Base-by-base conservation (phyloP, 139 green algal species). In the Chlamydomonas sphaeroides region DNA sequence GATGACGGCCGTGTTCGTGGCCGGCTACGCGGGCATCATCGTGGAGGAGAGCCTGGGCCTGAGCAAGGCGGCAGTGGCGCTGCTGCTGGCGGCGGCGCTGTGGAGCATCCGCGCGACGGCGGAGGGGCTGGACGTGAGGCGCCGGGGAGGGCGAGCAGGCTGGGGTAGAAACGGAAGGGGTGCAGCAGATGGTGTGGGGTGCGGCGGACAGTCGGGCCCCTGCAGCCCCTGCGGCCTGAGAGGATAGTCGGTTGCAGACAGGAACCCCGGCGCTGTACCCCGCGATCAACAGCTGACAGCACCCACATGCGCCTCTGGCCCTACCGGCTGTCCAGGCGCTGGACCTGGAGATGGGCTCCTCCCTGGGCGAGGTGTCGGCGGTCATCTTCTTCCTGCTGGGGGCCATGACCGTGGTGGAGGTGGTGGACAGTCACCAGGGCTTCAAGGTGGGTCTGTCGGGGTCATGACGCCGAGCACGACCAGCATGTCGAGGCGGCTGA, bases 371-470 rank as follows among this genome's bases (percentile, higher is more conserved):
- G 35, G 84, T 91, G 38, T 85, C 72, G 4, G 83, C 92, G 59
- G 87, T 96, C 33, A 90, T 96, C 32, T 96, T 94, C 86, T 96
- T 96, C 86, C 87, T 96, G 33, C 57, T 95, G 78, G 93, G 93
- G 5, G 93, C 93, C 49, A 96, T 96, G 93, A 94, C 93, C 21
- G 92, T 96, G 32, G 93, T 96, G 18, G 93, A 96, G 88, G 92
- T 80, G 69, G 80, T 86, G 80, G 80, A 86, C 61, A 63, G 35
- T 3, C 80, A 86, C 69, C 80, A 86, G 68, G 79, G 73, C 14
- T 80, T 80, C 73, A 80, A 80, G 73, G 73, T 80, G 57, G 7
- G 73, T 14, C 17, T 26, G 32, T 20, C n/a, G n/a, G n/a, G n/a
- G n/a, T n/a, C n/a, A n/a, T n/a, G n/a, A n/a, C n/a, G n/a, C n/a